phyloP scores from a whole-genome alignment of 2,329 filamentous ascomycete species.

The Pseudogymnoascus pannorum region DNA sequence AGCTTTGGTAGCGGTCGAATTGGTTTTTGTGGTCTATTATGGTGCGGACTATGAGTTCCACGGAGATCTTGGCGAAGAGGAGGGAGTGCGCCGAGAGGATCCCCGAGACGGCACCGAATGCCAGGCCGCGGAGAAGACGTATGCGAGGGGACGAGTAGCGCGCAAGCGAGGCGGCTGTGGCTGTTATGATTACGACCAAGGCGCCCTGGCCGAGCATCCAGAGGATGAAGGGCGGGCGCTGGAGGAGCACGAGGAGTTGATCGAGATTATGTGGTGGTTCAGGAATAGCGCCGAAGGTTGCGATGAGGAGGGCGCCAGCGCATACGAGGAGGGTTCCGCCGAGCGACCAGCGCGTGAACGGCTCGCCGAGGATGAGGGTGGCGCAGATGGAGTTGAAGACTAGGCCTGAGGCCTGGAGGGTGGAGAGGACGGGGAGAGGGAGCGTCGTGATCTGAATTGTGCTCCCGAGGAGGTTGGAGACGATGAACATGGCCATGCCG shows the following conservation, averaged over 20 bases:
- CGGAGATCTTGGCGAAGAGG: slow-evolving; percentile 89
- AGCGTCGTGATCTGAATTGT: slow-evolving; percentile 96
- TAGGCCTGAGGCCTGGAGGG: slow-evolving; percentile 87
- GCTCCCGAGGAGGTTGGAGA: slow-evolving; percentile 89
- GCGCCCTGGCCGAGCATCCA: slow-evolving; percentile 83
- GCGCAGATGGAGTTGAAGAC: slow-evolving; percentile 99
- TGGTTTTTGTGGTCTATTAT: slow-evolving; percentile 82
- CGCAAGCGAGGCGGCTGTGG: slow-evolving; percentile 51
- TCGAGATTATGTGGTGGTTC: slow-evolving; percentile 83
- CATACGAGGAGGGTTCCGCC: slow-evolving; percentile 85
- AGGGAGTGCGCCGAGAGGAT: slow-evolving; percentile 91
- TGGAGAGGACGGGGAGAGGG: slow-evolving; percentile 87
- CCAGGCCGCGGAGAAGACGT: slow-evolving; percentile 71
- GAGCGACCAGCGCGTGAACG: slow-evolving; percentile 90
- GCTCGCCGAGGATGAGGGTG: slow-evolving; percentile 82
- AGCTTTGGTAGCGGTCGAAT: slow-evolving; percentile 92
- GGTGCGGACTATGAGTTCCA: slow-evolving; percentile 85
- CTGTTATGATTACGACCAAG: slow-evolving; percentile 61
- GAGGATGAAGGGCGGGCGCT: slow-evolving; percentile 65
- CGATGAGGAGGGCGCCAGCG: slow-evolving; percentile 81
- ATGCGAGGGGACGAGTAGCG: slow-evolving; percentile 54
- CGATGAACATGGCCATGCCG: slow-evolving; percentile 94
- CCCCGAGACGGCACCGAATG: slow-evolving; percentile 84
- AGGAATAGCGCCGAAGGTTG: slow-evolving; percentile 85
- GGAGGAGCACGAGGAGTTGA: slow-evolving; percentile 71